Percentiles rank a stretch among this genome's conserved stretches.
Conservation (phyloP, 495 filamentous ascomycete genomes). For the Neurospora cerealis region DNA sequence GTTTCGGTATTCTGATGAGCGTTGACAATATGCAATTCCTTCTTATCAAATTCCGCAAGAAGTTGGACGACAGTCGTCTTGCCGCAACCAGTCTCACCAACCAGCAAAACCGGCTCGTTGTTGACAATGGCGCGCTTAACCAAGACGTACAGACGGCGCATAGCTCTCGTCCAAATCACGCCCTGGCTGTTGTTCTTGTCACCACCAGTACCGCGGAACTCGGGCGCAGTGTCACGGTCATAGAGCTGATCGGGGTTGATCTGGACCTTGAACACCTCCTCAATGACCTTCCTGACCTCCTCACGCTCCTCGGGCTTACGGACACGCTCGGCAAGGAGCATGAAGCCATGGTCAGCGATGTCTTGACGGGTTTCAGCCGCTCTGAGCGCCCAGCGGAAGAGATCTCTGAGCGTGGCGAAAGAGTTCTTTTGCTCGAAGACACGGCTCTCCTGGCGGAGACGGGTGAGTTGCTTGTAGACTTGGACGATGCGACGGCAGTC, state of each 20-base stretch:
- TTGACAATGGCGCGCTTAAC: constrained; percentile 77
- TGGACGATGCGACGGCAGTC: constrained; percentile 83
- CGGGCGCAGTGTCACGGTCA: constrained; percentile 39
- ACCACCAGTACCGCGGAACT: constrained; percentile 43
- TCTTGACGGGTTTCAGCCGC: constrained; percentile 77
- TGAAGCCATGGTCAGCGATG: constrained; percentile 85
- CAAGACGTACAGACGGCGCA: constrained; percentile 80
- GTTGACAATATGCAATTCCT: constrained; percentile 78
- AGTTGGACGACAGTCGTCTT: constrained; percentile 96
- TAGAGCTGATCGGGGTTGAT: constrained; percentile 71
- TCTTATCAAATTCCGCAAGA: constrained; percentile 67
- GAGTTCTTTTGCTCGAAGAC: constrained; percentile 96
- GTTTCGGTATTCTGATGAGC: constrained; percentile 97
- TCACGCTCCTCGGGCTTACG: constrained; percentile 78
- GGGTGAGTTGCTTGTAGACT: constrained; percentile 87
- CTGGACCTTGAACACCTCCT: constrained; percentile 80
- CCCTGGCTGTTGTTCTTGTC: constrained; percentile 40
- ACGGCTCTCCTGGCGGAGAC: constrained; percentile 76
- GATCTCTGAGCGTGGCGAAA: constrained; percentile 91
- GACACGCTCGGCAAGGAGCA: constrained; percentile 90
- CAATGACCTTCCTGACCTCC: constrained; percentile 79
- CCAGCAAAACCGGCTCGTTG: constrained; percentile 86
- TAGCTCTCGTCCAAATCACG: constrained; percentile 90
- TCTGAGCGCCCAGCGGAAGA: constrained; percentile 94
- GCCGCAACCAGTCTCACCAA: constrained; percentile 94